phyloP scores from a whole-genome alignment of 2,329 filamentous ascomycete species.

The Berkeleyomyces basicola region DNA sequence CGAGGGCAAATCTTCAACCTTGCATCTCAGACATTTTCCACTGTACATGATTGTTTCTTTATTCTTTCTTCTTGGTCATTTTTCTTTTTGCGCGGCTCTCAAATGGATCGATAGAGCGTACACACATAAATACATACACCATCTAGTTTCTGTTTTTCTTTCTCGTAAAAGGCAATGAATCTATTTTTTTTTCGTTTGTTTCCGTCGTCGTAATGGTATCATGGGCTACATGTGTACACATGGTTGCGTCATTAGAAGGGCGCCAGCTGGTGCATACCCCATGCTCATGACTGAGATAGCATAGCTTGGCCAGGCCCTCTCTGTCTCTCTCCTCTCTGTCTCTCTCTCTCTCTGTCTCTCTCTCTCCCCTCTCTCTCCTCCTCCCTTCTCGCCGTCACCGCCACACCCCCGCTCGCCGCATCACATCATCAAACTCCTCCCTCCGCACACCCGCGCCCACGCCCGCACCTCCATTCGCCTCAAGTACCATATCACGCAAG shows the following conservation, averaged over 20 bases:
- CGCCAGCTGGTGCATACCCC: too few species aligned
- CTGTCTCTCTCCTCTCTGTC: too few species aligned
- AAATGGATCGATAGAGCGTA: neutral
- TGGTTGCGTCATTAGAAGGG: too few species aligned
- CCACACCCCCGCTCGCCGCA: conserved; percentile 72
- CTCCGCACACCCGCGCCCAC: conserved; percentile 53
- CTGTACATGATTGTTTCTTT: conserved; percentile 2
- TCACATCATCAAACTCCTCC: conserved; percentile 73
- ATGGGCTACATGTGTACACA: too few species aligned
- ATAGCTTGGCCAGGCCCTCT: too few species aligned
- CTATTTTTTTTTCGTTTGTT: too few species aligned
- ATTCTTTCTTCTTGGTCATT: neutral
- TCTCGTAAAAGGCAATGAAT: too few species aligned
- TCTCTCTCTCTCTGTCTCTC: too few species aligned
- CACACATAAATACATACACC: neutral
- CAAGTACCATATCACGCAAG: conserved; percentile 82
- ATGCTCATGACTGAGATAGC: too few species aligned
- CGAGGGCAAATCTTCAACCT: neutral
- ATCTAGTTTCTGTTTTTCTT: neutral
- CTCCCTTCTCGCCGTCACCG: conserved; percentile 29
- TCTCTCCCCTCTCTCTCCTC: neutral
- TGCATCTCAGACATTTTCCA: neutral
- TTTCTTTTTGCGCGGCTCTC: neutral
- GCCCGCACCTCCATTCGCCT: conserved; percentile 72
- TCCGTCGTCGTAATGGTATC: too few species aligned